Percentiles rank a stretch among this genome's conserved stretches.
Evolutionary conservation across 495 filamentous ascomycete species (phyloP).

Genomic region (Lineolata rhizophorae): DNA sequence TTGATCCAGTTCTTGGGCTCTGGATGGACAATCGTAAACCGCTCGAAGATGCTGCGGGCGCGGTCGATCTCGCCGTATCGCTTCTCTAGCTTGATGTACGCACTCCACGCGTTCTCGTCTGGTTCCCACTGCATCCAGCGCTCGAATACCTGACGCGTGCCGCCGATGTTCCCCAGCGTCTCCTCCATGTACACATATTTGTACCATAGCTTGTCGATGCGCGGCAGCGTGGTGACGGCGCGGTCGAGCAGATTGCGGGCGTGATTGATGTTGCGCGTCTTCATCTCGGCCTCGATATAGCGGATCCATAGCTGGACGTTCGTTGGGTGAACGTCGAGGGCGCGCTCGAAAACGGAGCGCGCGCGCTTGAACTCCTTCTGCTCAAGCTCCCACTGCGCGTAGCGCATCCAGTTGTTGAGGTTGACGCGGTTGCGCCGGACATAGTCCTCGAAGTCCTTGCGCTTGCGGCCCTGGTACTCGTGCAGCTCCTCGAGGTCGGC

Average conservation of each 20-base stretch:
- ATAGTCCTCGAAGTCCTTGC: conserved; percentile 97
- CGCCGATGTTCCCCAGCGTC: conserved; percentile 79
- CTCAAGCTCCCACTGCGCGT: conserved; percentile 92
- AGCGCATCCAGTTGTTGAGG: conserved; percentile 97
- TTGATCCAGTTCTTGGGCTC: conserved; percentile 97
- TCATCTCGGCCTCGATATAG: conserved; percentile 94
- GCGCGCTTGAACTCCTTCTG: conserved; percentile 96
- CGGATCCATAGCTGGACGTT: conserved; percentile 67
- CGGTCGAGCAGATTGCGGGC: conserved; percentile 85
- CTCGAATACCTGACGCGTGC: conserved; percentile 88
- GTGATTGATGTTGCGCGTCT: conserved; percentile 90
- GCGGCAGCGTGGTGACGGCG: conserved; percentile 76
- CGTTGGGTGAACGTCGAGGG: conserved; percentile 76
- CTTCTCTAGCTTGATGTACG: conserved; percentile 94
- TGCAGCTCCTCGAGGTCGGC: conserved; percentile 94
- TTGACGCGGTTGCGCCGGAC: conserved; percentile 84
- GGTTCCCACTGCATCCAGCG: conserved; percentile 98
- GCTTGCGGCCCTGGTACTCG: conserved; percentile 87
- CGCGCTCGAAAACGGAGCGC: conserved; percentile 88
- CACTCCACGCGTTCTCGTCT: conserved; percentile 82
- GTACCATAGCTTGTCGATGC: conserved; percentile 92
- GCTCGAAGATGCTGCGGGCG: conserved; percentile 66
- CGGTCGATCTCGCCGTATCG: conserved; percentile 75
- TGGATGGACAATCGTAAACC: conserved; percentile 83
- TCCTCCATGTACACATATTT: conserved; percentile 99